Percentiles rank a stretch among this genome's conserved stretches.
These are phyloP conservation scores for Podochytrium sp. DNA, from an alignment of 192 early-diverging fungal species.

Conservation along the genomic window DNA sequence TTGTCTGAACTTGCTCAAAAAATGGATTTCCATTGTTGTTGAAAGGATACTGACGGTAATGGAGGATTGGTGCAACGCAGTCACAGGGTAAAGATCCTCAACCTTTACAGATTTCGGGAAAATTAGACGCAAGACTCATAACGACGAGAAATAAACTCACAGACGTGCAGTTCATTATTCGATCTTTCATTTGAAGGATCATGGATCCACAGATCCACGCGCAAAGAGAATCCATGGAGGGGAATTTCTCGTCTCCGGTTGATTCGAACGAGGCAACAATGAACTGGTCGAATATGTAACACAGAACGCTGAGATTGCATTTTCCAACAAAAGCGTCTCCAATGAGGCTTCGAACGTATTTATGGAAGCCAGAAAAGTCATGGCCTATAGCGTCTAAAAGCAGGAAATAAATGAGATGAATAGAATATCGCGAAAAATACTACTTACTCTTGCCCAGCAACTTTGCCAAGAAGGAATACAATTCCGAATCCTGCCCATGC, in stretches of 20 bases:
- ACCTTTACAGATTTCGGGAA: neutral
- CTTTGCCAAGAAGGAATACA: conserved; percentile 2
- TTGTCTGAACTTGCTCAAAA: conserved; percentile 15
- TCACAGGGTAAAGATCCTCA: conserved; percentile 1
- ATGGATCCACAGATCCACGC: conserved; percentile 31
- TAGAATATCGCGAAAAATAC: neutral
- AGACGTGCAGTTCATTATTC: conserved; percentile 19
- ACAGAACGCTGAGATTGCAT: conserved; percentile 16
- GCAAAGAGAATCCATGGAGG: conserved; percentile 26
- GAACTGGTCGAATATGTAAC: conserved; percentile 29
- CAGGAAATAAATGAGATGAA: neutral
- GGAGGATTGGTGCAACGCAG: conserved; percentile 14
- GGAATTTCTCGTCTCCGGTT: conserved; percentile 25
- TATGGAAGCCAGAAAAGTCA: conserved; percentile 24
- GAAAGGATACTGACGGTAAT: conserved; percentile 20
- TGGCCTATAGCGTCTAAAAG: neutral
- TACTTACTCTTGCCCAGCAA: conserved; percentile 4
- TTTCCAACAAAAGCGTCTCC: conserved; percentile 28
- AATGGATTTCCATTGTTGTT: conserved; percentile 22
- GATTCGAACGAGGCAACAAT: conserved; percentile 27
- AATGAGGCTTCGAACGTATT: neutral
- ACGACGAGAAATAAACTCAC: neutral
- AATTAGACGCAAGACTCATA: neutral
- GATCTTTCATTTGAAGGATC: conserved; percentile 22
- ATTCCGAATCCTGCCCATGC: conserved; percentile 20